Conservation (phyloP, 495 filamentous ascomycete species). For the Neurospora terricola region DNA sequence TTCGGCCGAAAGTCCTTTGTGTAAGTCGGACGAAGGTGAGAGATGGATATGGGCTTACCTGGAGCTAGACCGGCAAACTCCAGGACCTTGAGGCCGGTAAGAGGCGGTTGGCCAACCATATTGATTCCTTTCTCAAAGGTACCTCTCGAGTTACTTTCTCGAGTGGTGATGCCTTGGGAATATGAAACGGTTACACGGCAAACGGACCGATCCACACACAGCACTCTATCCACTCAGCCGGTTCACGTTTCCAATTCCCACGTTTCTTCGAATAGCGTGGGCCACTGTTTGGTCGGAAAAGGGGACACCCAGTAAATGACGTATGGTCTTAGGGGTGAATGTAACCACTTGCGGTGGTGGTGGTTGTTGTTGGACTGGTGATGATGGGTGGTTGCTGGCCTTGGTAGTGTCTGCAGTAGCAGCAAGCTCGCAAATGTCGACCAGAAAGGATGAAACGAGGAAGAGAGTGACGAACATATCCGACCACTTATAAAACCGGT, state of each 20-base stretch:
- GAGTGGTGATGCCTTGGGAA: background rate
- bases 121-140: background rate
- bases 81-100: conserved; percentile 69
- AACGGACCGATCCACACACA: background rate
- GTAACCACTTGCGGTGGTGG: background rate
- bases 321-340: background rate
- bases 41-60: conserved; percentile 37
- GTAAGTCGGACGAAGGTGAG: background rate
- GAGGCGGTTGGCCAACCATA: conserved; percentile 48
- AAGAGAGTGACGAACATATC: background rate
- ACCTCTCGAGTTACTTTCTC: background rate
- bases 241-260: background rate
- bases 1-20: background rate
- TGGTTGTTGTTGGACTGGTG: background rate
- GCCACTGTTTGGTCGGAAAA: background rate
- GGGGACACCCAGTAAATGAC: background rate
- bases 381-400: background rate
- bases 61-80: conserved; percentile 87
- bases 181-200: background rate
- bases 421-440: background rate
- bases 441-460: background rate
- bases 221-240: background rate
- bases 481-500: background rate
- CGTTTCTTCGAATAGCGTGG: background rate
- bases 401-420: background rate